These are phyloP conservation scores for Cercophora samala DNA, from an alignment of 495 filamentous ascomycete genomes.

Conservation along the genomic window DNA sequence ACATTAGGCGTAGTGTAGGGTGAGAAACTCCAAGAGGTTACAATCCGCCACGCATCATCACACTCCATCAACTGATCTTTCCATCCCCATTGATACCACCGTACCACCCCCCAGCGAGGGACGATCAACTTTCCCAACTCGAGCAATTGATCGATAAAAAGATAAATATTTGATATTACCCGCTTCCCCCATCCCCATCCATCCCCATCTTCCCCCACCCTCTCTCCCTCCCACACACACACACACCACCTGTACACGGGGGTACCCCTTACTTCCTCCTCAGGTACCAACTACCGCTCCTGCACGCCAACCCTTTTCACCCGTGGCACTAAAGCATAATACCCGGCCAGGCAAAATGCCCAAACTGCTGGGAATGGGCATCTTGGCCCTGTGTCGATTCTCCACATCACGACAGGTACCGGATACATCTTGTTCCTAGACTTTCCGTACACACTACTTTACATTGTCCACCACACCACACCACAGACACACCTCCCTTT, in stretches of 20 bases:
- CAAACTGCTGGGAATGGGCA: not conserved
- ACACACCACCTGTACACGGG: no score
- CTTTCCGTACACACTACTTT: not conserved
- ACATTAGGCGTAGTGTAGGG: not conserved
- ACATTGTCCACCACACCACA: not conserved
- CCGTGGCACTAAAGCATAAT: not conserved
- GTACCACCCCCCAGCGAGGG: no score
- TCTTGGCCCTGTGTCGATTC: not conserved
- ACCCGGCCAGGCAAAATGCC: not conserved
- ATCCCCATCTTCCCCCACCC: not conserved
- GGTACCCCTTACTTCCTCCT: no score
- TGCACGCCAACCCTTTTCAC: not conserved
- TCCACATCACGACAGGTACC: not conserved
- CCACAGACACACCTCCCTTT: no score
- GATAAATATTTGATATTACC: not conserved
- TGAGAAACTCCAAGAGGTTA: constrained; percentile 4
- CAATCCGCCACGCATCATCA: constrained; percentile 2
- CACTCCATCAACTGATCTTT: not conserved
- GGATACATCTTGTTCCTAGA: not conserved
- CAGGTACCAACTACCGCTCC: not conserved
- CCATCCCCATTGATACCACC: not conserved
- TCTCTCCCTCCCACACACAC: not conserved
- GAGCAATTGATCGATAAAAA: not conserved
- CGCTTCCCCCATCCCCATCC: not conserved
- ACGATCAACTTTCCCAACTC: constrained; percentile 1